Percentiles rank a stretch among this genome's conserved stretches.
Conservation (phyloP, 257 asterid genomes). For the Gentiana macrophylla region DNA sequence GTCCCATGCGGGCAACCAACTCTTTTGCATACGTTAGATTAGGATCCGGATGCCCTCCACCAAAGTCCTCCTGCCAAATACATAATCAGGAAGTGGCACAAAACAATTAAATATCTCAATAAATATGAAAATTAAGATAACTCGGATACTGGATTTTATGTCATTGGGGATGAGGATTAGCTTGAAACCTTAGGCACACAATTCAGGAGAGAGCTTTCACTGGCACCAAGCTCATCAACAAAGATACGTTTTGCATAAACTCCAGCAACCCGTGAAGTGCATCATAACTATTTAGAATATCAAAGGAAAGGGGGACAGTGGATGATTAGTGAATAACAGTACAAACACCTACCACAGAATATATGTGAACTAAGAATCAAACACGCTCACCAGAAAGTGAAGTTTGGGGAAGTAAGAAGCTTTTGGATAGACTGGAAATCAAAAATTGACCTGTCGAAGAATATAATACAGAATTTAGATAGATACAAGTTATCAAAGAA, state of each 20-base stretch:
- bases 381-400: constrained; percentile 68
- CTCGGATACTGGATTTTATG: constrained; percentile 4
- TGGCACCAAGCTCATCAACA: constrained; percentile 90
- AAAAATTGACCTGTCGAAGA: constrained; percentile 65
- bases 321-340: neutral
- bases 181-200: constrained; percentile 81
- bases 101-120: neutral
- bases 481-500: constrained; percentile 2
- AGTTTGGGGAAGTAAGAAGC: constrained; percentile 68
- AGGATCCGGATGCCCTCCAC: constrained; percentile 99
- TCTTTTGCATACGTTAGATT: constrained; percentile 96
- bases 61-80: constrained; percentile 79
- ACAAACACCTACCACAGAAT: too few species aligned
- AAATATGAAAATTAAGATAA: neutral
- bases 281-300: constrained; percentile 49
- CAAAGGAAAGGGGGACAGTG: neutral
- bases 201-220: constrained; percentile 71
- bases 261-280: constrained; percentile 99
- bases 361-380: constrained; percentile 4
- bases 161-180: constrained; percentile 1
- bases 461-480: constrained; percentile 12
- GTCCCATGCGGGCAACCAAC: constrained; percentile 92
- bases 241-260: constrained; percentile 87
- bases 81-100: neutral
- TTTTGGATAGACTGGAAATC: constrained; percentile 81